Evolutionary conservation across 768 basidiomycete genomes (phyloP), one percentile per base, ranked within the genome.

Genomic region (Atractiella rhizophila): DNA sequence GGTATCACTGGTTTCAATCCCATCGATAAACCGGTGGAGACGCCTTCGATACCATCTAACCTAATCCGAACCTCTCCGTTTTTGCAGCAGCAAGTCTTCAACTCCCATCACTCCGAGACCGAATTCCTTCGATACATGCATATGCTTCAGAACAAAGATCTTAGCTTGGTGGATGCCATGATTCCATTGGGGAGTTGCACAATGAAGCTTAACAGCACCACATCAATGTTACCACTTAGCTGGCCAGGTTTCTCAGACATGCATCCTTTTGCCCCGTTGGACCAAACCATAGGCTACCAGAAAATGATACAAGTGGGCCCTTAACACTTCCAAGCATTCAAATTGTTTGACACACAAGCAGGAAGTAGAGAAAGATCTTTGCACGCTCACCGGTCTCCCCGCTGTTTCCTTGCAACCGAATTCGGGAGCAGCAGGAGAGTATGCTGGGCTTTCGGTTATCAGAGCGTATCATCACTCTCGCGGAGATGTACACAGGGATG

Each of bases 391-490:
- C 11, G 91, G 91, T n/a, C 91, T 94, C 63, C 69, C 81, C 49
- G 73, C 83, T 16, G 82, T 83, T 45, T 86, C 82, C 1, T 68
- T 98, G n/a, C 91, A 98, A 57, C 91, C 91, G 27, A 98, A 98
- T 60, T 96, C 91, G 12, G 91, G 91, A 32, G 91, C 91, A 15
- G 81, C 85, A 45, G 91, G 91, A 21, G 91, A 98, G 62, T 98
- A 86, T 53, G 70, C 91, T 25, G 91, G 91, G n/a, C 68, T 98
- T 18, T 74, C 70, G 38, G 76, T 94, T 45, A 94, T 98, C 54
- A 71, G 76, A 35, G 86, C 86, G 9, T 98, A 85, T 60, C 83
- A 94, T 54, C 75, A 77, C 56, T 78, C 81, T 39, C 73, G 74
- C 18, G 78, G 78, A 25, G 74, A 96, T 52, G 67, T 64, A 1